These are phyloP conservation scores for Neonectria coccinea DNA, from an alignment of 2,329 filamentous ascomycete genomes.

Conservation along the genomic window DNA sequence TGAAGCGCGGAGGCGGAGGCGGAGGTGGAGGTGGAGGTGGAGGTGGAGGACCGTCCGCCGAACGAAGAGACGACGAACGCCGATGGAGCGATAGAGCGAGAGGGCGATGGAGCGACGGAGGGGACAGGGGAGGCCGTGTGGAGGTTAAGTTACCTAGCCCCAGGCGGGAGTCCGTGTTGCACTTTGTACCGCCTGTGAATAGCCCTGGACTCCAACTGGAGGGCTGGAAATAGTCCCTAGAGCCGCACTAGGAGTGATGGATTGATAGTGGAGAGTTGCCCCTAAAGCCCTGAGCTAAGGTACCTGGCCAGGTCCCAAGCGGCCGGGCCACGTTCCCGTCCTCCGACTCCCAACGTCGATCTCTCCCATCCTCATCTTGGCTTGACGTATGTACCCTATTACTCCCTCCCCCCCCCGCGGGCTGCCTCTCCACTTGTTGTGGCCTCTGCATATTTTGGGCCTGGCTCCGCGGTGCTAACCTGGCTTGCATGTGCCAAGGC, in stretches of 20 bases:
- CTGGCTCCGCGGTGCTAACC: constrained; percentile 18
- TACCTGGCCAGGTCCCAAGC: background rate
- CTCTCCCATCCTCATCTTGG: background rate
- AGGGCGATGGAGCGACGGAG: constrained; percentile 23
- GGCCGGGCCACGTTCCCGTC: constrained; percentile 1
- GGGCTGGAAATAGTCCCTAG: background rate
- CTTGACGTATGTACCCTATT: background rate
- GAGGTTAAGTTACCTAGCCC: constrained; percentile 4
- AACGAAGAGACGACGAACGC: constrained; percentile 10
- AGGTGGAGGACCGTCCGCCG: constrained; percentile 30
- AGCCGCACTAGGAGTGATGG: background rate
- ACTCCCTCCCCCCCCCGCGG: background rate
- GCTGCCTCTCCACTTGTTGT: constrained; percentile 7
- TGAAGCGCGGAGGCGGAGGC: constrained; percentile 28
- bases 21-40: constrained; percentile 34
- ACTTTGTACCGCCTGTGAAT: background rate
- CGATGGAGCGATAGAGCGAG: constrained; percentile 19
- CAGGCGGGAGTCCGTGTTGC: constrained; percentile 16
- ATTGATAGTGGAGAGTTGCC: background rate
- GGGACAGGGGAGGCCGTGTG: constrained; percentile 7
- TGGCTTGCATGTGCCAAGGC: constrained; percentile 44
- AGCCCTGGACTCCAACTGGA: background rate
- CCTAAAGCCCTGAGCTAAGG: background rate
- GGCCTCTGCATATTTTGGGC: constrained; percentile 12
- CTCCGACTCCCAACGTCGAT: background rate